phyloP scores from a whole-genome alignment of 768 basidiomycete genomes.

The Pleurotus eryngii region DNA sequence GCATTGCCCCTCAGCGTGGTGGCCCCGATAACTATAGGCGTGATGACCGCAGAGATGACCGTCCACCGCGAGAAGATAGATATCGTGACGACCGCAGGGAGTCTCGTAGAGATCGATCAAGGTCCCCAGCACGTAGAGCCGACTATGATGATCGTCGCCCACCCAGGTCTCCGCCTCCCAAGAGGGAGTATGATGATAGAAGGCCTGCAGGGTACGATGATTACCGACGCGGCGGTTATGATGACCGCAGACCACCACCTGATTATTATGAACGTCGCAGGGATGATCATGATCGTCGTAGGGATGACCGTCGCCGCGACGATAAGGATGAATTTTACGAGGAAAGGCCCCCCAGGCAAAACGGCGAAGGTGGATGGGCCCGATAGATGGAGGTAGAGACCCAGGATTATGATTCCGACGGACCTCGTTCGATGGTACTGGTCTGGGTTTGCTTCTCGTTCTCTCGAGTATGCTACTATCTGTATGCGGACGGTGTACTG shows the following conservation, averaged over 20 bases:
- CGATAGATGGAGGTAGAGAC: conserved; percentile 50
- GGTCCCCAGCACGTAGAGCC: conserved; percentile 66
- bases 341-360: conserved; percentile 70
- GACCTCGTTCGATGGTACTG: conserved; percentile 3
- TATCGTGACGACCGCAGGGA: conserved; percentile 50
- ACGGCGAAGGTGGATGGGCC: conserved; percentile 76
- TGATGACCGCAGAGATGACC: conserved; percentile 66
- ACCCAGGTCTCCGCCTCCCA: conserved; percentile 76
- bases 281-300: conserved; percentile 67
- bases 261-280: conserved; percentile 85
- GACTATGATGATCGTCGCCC: conserved; percentile 71
- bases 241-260: conserved; percentile 82
- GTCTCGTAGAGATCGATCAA: conserved; percentile 76
- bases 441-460: conserved; percentile 45
- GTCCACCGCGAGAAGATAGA: conserved; percentile 52
- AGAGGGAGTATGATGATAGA: conserved; percentile 81
- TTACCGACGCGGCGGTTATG: conserved; percentile 79
- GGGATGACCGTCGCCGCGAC: conserved; percentile 78
- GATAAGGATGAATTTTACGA: conserved; percentile 82
- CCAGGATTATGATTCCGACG: conserved; percentile 15
- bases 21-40: conserved; percentile 75
- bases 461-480: conserved; percentile 45
- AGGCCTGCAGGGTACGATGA: conserved; percentile 93
- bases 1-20: conserved; percentile 42
- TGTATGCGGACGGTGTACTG: conserved; percentile 57